A percentile compares a stretch with the other conserved stretches of the same genome.
These are phyloP conservation scores for Clathrospora elynae DNA, from an alignment of 2,329 filamentous ascomycete genomes.

Conservation along the genomic window DNA sequence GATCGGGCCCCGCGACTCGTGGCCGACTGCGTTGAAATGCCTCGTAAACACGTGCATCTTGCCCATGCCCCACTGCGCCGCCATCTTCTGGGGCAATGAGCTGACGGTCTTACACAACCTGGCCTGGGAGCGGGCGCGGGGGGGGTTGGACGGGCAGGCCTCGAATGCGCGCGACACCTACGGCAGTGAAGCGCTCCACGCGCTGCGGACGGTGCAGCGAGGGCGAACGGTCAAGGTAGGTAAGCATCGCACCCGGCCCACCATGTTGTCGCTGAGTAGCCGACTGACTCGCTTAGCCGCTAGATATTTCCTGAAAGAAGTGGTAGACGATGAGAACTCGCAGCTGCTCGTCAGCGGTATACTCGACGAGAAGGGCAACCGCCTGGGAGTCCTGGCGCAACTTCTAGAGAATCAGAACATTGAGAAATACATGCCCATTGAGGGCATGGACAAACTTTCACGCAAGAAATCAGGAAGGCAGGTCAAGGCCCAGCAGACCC, in stretches of 20 bases:
- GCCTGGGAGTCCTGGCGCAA: constrained; percentile 43
- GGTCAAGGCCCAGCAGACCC: constrained; percentile 13
- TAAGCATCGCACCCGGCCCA: constrained; percentile 28
- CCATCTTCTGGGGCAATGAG: constrained; percentile 51
- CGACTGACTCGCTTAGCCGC: constrained; percentile 28
- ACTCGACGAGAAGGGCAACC: constrained; percentile 37
- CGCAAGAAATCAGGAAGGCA: constrained; percentile 15
- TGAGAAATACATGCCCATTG: constrained; percentile 33
- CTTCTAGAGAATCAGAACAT: constrained; percentile 28
- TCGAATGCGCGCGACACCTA: constrained; percentile 40
- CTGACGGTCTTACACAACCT: constrained; percentile 50
- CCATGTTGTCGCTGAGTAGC: neutral
- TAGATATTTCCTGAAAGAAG: constrained; percentile 32
- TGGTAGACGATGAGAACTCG: constrained; percentile 19
- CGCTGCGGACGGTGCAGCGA: constrained; percentile 42
- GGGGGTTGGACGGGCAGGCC: constrained; percentile 44
- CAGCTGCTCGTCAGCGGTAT: constrained; percentile 42
- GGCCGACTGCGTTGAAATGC: constrained; percentile 42
- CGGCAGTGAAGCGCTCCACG: constrained; percentile 40
- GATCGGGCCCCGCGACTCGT: constrained; percentile 43
- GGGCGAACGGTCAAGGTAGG: constrained; percentile 48
- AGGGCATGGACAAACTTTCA: constrained; percentile 30
- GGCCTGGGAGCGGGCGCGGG: constrained; percentile 48
- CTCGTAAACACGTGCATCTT: constrained; percentile 46
- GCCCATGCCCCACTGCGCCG: constrained; percentile 50